These are phyloP conservation scores for Boletus reticuloceps DNA, from an alignment of 768 basidiomycete genomes.

Conservation along the genomic window DNA sequence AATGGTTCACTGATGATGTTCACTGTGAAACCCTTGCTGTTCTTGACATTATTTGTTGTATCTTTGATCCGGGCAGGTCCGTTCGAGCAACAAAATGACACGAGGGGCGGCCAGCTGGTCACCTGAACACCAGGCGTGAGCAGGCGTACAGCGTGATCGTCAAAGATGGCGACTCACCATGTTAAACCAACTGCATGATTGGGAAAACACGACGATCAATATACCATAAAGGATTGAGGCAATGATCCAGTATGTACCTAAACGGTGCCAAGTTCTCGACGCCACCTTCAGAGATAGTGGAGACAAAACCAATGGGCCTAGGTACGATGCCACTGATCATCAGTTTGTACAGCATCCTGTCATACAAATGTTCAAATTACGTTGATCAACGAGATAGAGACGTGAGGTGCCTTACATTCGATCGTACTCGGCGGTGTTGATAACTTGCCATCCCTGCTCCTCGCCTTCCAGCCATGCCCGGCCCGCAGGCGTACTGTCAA, in stretches of 20 bases:
- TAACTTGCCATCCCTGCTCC: conserved; percentile 33
- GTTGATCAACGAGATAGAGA: background rate
- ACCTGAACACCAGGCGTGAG: conserved; percentile 13
- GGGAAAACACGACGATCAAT: background rate
- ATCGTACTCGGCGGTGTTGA: conserved; percentile 31
- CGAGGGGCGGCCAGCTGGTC: conserved; percentile 25
- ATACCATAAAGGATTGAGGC: background rate
- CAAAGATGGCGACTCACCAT: conserved; percentile 12
- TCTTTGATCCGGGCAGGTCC: conserved; percentile 35
- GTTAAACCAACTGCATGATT: conserved; percentile 26
- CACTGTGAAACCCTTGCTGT: conserved; percentile 48
- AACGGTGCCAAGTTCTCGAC: conserved; percentile 43
- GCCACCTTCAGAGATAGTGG: conserved; percentile 34
- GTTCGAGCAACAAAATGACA: conserved; percentile 35
- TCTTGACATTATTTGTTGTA: conserved; percentile 45
- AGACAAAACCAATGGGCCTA: conserved; percentile 46
- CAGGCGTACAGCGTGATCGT: background rate
- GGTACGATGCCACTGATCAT: conserved; percentile 41
- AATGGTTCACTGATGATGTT: conserved; percentile 57
- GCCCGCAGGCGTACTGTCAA: conserved; percentile 29
- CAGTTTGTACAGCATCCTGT: conserved; percentile 32
- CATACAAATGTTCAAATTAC: background rate
- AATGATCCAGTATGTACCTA: conserved; percentile 24
- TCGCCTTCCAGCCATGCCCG: conserved; percentile 35
- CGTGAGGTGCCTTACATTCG: conserved; percentile 17